Evolutionary conservation across 345 rosid genomes (phyloP).

Genomic region (Abelmoschus esculentus): DNA sequence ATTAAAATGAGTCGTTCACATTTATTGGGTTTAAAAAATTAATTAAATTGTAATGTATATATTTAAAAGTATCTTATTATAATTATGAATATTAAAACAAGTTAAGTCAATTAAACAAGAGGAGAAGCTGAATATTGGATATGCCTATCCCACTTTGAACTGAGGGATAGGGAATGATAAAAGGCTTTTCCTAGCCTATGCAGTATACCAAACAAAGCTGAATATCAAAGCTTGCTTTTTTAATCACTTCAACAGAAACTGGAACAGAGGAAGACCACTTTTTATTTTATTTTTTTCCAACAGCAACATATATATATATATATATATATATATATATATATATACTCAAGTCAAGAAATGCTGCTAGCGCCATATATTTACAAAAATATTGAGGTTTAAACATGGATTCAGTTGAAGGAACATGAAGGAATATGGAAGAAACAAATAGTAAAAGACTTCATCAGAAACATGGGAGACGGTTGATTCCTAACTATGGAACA

Average conservation of each 20-base stretch:
- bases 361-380: constrained; percentile 15
- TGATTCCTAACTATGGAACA: not conserved
- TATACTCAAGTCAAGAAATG: not conserved
- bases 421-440: not conserved
- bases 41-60: no score
- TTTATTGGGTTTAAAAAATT: no score
- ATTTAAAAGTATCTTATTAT: no score
- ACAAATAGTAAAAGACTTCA: not conserved
- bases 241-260: not conserved
- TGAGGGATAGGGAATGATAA: constrained; percentile 28
- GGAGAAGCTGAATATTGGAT: constrained; percentile 42
- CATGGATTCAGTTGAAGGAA: not conserved
- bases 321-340: no score
- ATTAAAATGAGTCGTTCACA: no score
- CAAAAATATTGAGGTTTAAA: constrained; percentile 15
- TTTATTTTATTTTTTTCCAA: not conserved
- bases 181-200: not conserved
- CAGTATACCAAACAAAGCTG: not conserved
- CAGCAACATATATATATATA: not conserved
- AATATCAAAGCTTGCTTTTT: not conserved
- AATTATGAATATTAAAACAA: no score
- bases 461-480: not conserved
- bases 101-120: not conserved
- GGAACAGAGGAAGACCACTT: not conserved
- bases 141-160: constrained; percentile 21